Base-by-base conservation (phyloP, 169 alveolate genomes). In the Plasmodium adleri region DNA sequence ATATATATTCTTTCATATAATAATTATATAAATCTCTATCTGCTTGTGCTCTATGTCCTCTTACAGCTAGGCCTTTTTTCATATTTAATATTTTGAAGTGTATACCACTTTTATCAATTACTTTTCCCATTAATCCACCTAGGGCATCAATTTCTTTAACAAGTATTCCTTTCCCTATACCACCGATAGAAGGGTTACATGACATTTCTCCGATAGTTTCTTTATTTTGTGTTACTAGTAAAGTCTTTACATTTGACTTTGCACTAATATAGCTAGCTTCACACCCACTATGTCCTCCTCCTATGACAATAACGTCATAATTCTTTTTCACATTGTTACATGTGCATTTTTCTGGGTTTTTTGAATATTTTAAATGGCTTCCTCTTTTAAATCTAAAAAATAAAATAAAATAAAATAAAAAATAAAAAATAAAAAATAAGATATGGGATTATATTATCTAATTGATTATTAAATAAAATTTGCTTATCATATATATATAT, bases 241-340 rank as follows among this genome's bases (percentile, higher is more conserved):
- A 47, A 1, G 99, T 96, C 50, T 95, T 88, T 0, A 97, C 99
- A 5, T 97, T 98, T 12, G 95, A 74, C 47, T 97, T 95, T 47
- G 98, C 97, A 15, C 98, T 76, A 9, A 98, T 98, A 45, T 93
- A 88, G 8, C 98, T 98, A 10, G 99, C 98, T 88, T 97, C 99
- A 74, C 97, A 92, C 20, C 99, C 99, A 6, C 98, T 96, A 78
- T 97, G 99, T 17, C 99, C 99, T 5, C 98, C 99, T 10, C 99
- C 99, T 20, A 97, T 93, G n/a, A 97, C 98, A 15, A 95, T 83
- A 58, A 97, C 99, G 73, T 94, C 96, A 64, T 72, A 93, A 22
- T 64, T 64, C 50, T 73, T 88, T 39, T 49, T 80, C 12, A 73
- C 20, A 12, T 50, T 15, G 10, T 67, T 43, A 20, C 87, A 74